Conservation (phyloP, 352 stramenopile genomes). For the Phytophthora pisi region DNA sequence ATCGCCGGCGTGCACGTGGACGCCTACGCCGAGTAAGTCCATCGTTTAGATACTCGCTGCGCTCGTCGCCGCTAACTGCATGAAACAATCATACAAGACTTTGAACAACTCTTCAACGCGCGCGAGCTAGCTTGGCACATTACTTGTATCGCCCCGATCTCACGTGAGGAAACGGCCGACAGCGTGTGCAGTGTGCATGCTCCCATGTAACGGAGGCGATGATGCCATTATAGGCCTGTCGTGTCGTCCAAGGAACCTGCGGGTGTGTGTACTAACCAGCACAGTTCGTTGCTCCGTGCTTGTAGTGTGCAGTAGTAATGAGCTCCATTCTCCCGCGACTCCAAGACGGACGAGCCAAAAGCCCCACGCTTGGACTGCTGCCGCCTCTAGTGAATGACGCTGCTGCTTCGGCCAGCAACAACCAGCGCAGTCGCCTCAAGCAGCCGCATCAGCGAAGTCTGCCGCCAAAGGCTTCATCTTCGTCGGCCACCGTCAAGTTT, state of each 20-base stretch:
- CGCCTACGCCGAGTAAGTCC: constrained; percentile 80
- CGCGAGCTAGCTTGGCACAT: too few species aligned
- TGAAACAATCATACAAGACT: constrained; percentile 14
- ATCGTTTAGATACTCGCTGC: constrained; percentile 22
- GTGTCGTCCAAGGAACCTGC: neutral
- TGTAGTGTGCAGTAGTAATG: constrained; percentile 2
- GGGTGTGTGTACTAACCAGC: neutral
- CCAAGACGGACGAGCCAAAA: constrained; percentile 18
- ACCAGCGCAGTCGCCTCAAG: constrained; percentile 33
- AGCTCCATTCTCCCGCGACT: constrained; percentile 28
- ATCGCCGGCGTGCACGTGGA: constrained; percentile 96
- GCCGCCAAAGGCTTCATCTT: constrained; percentile 16
- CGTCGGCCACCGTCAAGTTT: constrained; percentile 37
- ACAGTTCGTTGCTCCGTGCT: constrained; percentile 2
- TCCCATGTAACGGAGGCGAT: constrained; percentile 12
- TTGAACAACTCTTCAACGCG: neutral
- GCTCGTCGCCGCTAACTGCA: constrained; percentile 19
- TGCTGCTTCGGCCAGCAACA: constrained; percentile 5
- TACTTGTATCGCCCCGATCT: neutral
- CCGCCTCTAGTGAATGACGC: constrained; percentile 23
- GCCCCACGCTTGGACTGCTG: constrained; percentile 18
- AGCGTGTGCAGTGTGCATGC: constrained; percentile 2
- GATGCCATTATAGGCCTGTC: neutral
- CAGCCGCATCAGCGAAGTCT: constrained; percentile 24
- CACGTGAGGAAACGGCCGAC: constrained; percentile 11